These are phyloP conservation scores for Saccharomyces hybrid DNA, from an alignment of 1,139 yeast genomes.

Conservation along the genomic window DNA sequence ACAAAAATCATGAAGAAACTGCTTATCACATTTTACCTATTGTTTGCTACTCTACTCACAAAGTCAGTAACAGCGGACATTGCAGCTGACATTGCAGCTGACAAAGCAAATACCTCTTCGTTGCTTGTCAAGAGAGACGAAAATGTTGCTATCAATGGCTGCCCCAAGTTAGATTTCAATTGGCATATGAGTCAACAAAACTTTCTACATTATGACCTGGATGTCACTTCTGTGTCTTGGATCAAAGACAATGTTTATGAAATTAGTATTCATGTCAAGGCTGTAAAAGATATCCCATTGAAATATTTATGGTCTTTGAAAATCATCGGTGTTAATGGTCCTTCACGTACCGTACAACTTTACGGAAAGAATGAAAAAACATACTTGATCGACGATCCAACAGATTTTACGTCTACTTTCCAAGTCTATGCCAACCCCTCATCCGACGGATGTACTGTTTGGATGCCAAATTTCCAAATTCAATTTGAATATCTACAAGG, in stretches of 20 bases:
- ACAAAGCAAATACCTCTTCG: background rate
- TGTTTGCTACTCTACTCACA: background rate
- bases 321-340: conserved; percentile 25
- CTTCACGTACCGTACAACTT: conserved; percentile 20
- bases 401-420: no score
- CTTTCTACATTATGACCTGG: conserved; percentile 21
- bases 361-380: conserved; percentile 22
- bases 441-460: no score
- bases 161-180: conserved; percentile 22
- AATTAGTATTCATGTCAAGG: conserved; percentile 27
- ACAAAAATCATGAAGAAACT: background rate
- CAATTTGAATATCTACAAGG: no score
- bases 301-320: conserved; percentile 24
- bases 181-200: conserved; percentile 10
- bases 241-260: conserved; percentile 18
- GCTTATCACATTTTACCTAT: background rate
- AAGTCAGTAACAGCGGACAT: background rate
- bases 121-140: no score
- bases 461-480: no score
- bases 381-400: conserved; percentile 13
- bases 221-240: conserved; percentile 10
- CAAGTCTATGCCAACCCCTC: no score
- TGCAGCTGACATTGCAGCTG: no score
- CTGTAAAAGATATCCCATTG: conserved; percentile 16
- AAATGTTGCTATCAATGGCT: conserved; percentile 10